Evolutionary conservation across 73 alveolate genomes (phyloP).

Genomic region (Breviolum minutum): DNA sequence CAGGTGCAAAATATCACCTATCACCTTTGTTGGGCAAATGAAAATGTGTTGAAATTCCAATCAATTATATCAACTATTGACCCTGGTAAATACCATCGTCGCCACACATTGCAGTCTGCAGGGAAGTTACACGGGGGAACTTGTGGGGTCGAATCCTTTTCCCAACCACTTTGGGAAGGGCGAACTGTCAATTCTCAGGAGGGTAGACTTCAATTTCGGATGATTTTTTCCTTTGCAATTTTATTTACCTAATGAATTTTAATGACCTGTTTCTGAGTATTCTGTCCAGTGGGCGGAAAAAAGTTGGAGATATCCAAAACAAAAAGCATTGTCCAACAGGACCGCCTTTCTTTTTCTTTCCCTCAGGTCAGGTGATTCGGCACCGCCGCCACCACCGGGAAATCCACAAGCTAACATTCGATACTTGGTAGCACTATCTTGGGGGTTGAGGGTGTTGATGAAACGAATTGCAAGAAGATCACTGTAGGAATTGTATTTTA

Average conservation of each 20-base stretch:
- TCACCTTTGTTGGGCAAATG: too few relatives aligned
- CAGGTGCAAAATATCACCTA: too few relatives aligned
- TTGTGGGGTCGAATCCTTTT: too few relatives aligned
- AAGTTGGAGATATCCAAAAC: too few relatives aligned
- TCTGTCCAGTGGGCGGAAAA: too few relatives aligned
- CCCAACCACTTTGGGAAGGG: neutral
- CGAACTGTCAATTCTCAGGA: neutral
- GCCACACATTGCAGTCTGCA: too few relatives aligned
- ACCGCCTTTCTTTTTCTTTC: neutral
- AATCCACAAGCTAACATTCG: slow-evolving; percentile 1
- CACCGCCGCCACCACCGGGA: slow-evolving; percentile 45
- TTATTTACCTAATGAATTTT: neutral
- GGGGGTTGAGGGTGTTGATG: neutral
- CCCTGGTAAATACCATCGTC: too few relatives aligned
- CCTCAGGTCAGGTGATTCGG: slow-evolving; percentile 42
- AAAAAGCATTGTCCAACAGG: neutral
- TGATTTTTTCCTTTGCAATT: neutral
- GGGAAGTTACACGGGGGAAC: too few relatives aligned
- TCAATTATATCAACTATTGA: too few relatives aligned
- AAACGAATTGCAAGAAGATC: neutral
- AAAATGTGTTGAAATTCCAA: too few relatives aligned
- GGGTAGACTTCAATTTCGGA: neutral
- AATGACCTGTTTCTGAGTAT: neutral
- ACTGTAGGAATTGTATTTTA: neutral
- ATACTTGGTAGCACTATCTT: neutral